Percentiles rank a stretch among this genome's conserved stretches.
These are phyloP conservation scores for Claviceps paspali DNA, from an alignment of 2,329 filamentous ascomycete species.

Conservation along the genomic window DNA sequence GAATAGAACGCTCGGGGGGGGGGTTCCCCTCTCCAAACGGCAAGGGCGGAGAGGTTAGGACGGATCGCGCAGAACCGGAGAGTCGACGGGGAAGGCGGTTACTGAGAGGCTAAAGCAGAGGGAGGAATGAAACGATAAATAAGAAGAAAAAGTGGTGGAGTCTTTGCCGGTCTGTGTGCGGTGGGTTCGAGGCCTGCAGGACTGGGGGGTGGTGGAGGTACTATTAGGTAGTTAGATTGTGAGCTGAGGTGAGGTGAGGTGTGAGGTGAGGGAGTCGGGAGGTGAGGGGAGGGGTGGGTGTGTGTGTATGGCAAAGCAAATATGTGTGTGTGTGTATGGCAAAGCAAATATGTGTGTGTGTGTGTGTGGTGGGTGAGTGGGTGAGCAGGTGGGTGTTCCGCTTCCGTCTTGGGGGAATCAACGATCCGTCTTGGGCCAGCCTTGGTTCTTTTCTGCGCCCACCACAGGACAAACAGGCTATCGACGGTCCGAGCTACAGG, in stretches of 20 bases:
- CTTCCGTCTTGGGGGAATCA: no score
- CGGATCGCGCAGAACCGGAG: neutral
- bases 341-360: no score
- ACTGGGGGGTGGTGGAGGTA: neutral
- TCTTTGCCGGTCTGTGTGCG: neutral
- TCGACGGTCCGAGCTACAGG: no score
- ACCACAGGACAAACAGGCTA: neutral
- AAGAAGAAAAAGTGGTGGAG: neutral
- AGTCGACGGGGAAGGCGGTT: neutral
- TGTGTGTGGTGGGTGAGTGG: no score
- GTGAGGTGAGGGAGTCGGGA: no score
- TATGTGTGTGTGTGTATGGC: no score
- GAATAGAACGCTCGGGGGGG: neutral
- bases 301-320: no score
- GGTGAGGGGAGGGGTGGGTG: no score
- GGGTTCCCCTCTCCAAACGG: neutral
- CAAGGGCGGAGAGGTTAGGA: neutral
- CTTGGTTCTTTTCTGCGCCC: neutral
- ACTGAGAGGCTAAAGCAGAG: neutral
- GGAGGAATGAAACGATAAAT: conserved; percentile 2
- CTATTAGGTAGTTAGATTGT: no score
- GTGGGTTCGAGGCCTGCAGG: neutral
- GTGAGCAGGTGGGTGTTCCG: no score
- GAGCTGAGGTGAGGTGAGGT: no score
- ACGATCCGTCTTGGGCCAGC: neutral